Base-by-base conservation (phyloP, 1,284 basidiomycete species). In the Mycena sp. region DNA sequence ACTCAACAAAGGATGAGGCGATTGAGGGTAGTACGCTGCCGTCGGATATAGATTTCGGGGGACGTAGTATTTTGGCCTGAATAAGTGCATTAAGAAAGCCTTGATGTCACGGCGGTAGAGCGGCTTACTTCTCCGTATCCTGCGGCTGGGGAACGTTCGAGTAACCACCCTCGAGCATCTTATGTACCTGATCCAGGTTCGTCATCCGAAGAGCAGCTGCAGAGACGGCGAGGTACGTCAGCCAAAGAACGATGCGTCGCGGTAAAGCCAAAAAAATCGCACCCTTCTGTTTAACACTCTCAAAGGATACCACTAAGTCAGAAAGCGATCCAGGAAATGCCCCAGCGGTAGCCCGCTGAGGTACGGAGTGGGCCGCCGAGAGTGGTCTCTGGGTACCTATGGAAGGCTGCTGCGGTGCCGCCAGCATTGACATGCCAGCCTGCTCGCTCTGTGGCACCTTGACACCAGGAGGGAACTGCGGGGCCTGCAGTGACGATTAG, bases 201-300 rank as follows among this genome's bases (percentile, higher is more conserved):
- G 90, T 89, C 81, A 95, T 90, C 32, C 93, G 89, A 73, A 93
- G 85, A 37, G 92, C 87, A 67, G 94, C 93, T 95, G 72, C 30
- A 55, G 17, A 23, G 21, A 44, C 16, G 55, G 51, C 63, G 28
- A 60, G 64, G 35, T 61, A 61, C 37, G 64, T 63, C 37, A 63
- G 55, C 16, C 7, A 12, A 38, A 38, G 2, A 65, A 44, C 6
- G 61, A 59, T 56, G 35, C 35, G 29, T 50, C 28, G 17, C 12
- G 67, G 59, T 59, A 73, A 46, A 32, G 21, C 6, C 9, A 55
- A 55, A 23, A 43, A 61, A 21, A 40, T 80, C 85, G 66, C 70
- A 94, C 94, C 94, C 76, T 97, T 96, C 80, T 96, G 95, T 79
- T 97, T 99, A 67, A 95, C 95, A 50, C 87, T 92, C 80, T 99